Conservation (phyloP, 2,329 filamentous ascomycete genomes). For the Aspergillus floridensis region DNA sequence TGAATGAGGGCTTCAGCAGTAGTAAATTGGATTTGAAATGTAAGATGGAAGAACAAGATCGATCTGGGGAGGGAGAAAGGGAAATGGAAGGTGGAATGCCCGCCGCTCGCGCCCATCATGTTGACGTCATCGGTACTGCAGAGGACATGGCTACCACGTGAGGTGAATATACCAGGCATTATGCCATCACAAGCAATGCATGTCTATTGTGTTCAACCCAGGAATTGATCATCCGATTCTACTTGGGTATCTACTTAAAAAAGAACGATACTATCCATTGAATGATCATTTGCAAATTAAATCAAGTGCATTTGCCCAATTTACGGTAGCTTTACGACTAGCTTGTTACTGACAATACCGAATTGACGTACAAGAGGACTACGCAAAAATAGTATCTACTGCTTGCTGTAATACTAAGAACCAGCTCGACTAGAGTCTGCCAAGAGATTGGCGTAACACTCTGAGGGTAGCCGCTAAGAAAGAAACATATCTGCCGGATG, state of each 20-base stretch:
- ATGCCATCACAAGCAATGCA: background rate
- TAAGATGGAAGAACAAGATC: background rate
- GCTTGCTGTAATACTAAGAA: background rate
- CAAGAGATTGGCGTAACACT: background rate
- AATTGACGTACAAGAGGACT: too few relatives aligned
- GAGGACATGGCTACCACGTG: background rate
- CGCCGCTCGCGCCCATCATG: slow-evolving; percentile 17
- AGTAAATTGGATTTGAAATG: background rate
- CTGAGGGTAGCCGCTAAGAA: background rate
- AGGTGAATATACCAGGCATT: background rate
- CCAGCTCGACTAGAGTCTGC: background rate
- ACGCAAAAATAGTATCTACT: background rate
- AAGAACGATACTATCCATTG: too few relatives aligned
- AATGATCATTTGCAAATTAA: background rate
- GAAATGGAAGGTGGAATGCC: background rate
- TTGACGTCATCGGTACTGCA: slow-evolving; percentile 24
- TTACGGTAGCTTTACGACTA: too few relatives aligned
- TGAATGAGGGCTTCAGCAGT: background rate
- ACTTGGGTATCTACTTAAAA: too few relatives aligned
- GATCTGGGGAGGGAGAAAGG: background rate
- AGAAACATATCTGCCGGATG: background rate
- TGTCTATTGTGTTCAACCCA: too few relatives aligned
- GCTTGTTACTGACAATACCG: too few relatives aligned
- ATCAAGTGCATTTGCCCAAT: too few relatives aligned
- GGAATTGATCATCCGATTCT: too few relatives aligned